These are phyloP conservation scores for Rhynchospora pubera DNA, from an alignment of 176 grass and related monocot genomes.

Conservation along the genomic window DNA sequence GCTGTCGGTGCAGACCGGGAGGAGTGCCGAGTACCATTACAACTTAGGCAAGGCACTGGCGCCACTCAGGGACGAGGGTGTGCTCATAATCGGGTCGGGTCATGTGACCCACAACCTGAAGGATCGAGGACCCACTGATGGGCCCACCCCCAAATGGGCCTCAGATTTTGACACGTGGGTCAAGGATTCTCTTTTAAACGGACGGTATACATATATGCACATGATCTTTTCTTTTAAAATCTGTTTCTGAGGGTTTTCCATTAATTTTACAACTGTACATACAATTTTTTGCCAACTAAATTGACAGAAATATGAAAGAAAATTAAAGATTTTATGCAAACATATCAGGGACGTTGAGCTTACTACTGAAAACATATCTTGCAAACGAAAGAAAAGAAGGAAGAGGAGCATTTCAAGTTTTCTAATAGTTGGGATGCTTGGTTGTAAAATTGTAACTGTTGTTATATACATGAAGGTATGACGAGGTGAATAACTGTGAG, in stretches of 20 bases:
- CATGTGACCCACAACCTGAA: slow-evolving; percentile 65
- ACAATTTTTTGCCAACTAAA: neutral
- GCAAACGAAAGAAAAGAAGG: too few species aligned
- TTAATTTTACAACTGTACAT: neutral
- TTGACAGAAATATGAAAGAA: neutral
- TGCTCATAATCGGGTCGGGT: slow-evolving; percentile 74
- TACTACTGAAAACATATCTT: too few species aligned
- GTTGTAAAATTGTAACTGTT: neutral
- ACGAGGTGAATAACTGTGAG: slow-evolving; percentile 55
- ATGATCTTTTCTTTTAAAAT: neutral
- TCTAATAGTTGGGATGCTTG: neutral
- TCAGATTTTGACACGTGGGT: slow-evolving; percentile 65
- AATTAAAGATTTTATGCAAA: neutral
- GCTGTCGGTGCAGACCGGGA: slow-evolving; percentile 54
- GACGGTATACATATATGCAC: slow-evolving; percentile 31
- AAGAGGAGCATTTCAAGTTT: neutral
- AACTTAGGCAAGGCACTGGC: slow-evolving; percentile 63
- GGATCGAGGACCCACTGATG: slow-evolving; percentile 8
- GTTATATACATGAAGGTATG: slow-evolving; percentile 35
- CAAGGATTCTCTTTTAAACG: slow-evolving; percentile 49
- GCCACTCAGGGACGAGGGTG: slow-evolving; percentile 45
- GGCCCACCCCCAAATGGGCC: slow-evolving; percentile 40
- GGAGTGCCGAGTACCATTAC: slow-evolving; percentile 64
- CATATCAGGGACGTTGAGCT: too few species aligned
- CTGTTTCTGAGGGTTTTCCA: neutral